Evolutionary conservation across 768 basidiomycete species (phyloP).

Genomic region (Suillus tomentosus): DNA sequence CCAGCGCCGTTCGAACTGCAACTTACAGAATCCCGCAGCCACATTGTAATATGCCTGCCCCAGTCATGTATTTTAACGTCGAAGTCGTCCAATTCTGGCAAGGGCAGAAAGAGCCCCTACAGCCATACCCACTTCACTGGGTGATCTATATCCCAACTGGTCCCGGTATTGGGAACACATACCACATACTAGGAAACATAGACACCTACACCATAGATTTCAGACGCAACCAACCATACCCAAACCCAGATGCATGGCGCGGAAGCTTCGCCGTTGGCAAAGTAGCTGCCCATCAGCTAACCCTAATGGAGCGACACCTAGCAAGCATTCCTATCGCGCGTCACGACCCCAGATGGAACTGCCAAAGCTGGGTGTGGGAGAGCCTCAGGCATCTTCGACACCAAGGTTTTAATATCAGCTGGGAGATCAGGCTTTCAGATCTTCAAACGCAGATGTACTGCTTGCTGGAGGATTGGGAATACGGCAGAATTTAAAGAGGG

Average conservation of each 20-base stretch:
- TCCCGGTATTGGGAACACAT: constrained; percentile 25
- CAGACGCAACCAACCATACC: constrained; percentile 11
- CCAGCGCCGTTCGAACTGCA: background rate
- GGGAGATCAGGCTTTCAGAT: constrained; percentile 16
- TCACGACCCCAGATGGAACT: constrained; percentile 26
- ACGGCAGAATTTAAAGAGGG: background rate
- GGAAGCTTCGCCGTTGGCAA: constrained; percentile 28
- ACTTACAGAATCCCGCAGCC: background rate
- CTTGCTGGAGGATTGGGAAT: constrained; percentile 34
- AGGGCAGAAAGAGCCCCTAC: constrained; percentile 7
- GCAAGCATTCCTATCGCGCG: constrained; percentile 21
- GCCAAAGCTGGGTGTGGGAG: constrained; percentile 32
- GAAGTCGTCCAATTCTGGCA: constrained; percentile 35
- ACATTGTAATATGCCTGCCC: constrained; percentile 18
- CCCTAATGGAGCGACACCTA: constrained; percentile 19
- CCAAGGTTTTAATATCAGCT: constrained; percentile 21
- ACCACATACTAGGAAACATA: constrained; percentile 28
- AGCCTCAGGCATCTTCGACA: constrained; percentile 14
- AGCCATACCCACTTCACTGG: constrained; percentile 28
- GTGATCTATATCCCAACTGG: constrained; percentile 29
- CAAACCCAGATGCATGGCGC: constrained; percentile 23
- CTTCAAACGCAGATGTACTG: constrained; percentile 28
- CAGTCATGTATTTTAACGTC: constrained; percentile 22
- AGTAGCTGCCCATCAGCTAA: constrained; percentile 21
- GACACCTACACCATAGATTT: constrained; percentile 29